phyloP scores from a whole-genome alignment of 495 filamentous ascomycete genomes.

The Penicillium goetzii region DNA sequence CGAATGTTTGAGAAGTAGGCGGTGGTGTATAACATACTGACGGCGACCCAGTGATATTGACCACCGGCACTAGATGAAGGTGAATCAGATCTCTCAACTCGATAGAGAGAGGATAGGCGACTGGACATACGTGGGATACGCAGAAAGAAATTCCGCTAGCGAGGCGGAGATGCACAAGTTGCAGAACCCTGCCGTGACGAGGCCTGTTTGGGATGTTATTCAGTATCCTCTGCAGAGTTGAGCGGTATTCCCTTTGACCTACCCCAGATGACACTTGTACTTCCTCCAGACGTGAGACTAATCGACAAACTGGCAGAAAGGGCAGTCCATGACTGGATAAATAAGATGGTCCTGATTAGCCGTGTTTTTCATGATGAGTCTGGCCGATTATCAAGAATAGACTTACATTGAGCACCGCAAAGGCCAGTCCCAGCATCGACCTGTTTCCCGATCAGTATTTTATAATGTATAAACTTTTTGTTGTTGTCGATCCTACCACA shows the following conservation, averaged over 20 bases:
- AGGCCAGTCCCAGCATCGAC: conserved; percentile 52
- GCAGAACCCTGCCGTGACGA: conserved; percentile 69
- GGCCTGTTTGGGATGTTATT: conserved; percentile 39
- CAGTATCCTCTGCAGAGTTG: conserved; percentile 1
- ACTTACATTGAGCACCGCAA: conserved; percentile 50
- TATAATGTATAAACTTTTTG: background rate
- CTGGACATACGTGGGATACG: conserved; percentile 61
- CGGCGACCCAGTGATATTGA: conserved; percentile 76
- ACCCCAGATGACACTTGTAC: conserved; percentile 52
- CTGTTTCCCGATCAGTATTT: conserved; percentile 18
- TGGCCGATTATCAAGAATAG: conserved; percentile 5
- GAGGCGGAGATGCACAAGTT: conserved; percentile 70
- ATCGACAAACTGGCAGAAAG: conserved; percentile 51
- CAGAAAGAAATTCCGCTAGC: conserved; percentile 70
- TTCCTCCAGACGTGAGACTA: conserved; percentile 48
- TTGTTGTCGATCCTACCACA: conserved; percentile 29
- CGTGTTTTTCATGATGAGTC: conserved; percentile 16
- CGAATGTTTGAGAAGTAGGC: background rate
- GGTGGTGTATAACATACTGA: conserved; percentile 31
- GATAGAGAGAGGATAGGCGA: too few relatives aligned
- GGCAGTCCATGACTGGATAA: conserved; percentile 46
- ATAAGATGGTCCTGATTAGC: background rate
- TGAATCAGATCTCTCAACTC: background rate
- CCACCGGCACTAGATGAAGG: conserved; percentile 50
- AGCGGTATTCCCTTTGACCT: conserved; percentile 3